Base-by-base conservation (phyloP, 2,329 filamentous ascomycete species). In the Cadophora sp. region DNA sequence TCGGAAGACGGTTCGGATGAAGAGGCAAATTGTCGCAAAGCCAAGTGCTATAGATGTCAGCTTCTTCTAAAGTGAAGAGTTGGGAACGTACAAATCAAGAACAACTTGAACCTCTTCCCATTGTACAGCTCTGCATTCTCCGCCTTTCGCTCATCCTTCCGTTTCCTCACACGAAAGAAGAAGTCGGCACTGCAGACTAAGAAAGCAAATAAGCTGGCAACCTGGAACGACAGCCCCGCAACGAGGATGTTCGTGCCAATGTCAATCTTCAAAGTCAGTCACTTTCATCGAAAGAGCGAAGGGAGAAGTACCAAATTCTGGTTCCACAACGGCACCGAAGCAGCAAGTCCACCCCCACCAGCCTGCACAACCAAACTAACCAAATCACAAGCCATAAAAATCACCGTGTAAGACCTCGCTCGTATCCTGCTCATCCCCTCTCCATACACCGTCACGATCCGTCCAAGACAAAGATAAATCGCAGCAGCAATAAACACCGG, bases 331-430 rank as follows among this genome's bases (percentile, higher is more conserved):
- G 78, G 78, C 19, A 75, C 74, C 2, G 82, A 82, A 0, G 86
- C 84, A 0, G 87, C 85, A 56, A 88, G 79, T 61, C 83, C 87
- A 66, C 87, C 87, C 14, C 87, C 87, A 8, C 81, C 81, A 4
- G 85, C 86, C 76, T 90, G 87, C 4, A 89, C 77, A 14, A 86
- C 71, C n/a, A 90, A 82, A n/a, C 84, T 86, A 64, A 86, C 72
- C 51, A 89, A 71, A 71, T 90, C 88, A 73, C 84, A 87, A n/a
- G 79, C 74, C 71, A 89, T 85, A 78, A 90, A 90, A 68, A 89
- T 83, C 76, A 83, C 84, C 16, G 86, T 87, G 76, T 87, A 88
- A 62, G 82, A 77, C 9, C 76, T 76, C 1, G 83, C 82, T 43
- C 79, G 79, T 31, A 85, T 76, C 19, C 79, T 77, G 40, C 82